Evolutionary conservation across 1,284 basidiomycete species (phyloP).

Genomic region (Rhizopogon parksii): DNA sequence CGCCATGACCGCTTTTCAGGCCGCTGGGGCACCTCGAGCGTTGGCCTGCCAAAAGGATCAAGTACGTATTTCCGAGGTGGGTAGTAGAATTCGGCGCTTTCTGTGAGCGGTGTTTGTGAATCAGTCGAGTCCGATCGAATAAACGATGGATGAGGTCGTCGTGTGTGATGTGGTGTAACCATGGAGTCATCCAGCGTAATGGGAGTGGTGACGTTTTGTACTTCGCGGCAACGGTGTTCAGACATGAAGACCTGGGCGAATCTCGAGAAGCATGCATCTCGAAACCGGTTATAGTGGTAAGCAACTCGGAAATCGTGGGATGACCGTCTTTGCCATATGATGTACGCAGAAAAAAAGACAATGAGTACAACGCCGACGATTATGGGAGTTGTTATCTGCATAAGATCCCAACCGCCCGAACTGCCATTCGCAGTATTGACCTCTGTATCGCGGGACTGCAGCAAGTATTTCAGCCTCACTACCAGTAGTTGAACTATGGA

Average conservation of each 20-base stretch:
- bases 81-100: background rate
- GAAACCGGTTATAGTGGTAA: constrained; percentile 12
- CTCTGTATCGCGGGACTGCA: constrained; percentile 13
- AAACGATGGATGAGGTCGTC: constrained; percentile 8
- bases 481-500: background rate
- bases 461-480: background rate
- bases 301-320: background rate
- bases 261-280: constrained; percentile 11
- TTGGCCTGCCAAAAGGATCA: background rate
- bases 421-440: background rate
- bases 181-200: constrained; percentile 23
- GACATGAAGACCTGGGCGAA: constrained; percentile 15
- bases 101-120: constrained; percentile 23
- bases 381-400: constrained; percentile 31
- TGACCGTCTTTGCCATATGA: constrained; percentile 18
- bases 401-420: constrained; percentile 19
- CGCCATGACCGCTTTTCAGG: constrained; percentile 11
- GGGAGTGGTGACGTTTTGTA: constrained; percentile 10
- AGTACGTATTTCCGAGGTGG: background rate
- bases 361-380: constrained; percentile 24
- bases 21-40: constrained; percentile 4
- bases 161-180: constrained; percentile 1
- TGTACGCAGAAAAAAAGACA: constrained; percentile 16
- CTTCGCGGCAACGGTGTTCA: constrained; percentile 10
- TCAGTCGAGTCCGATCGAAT: constrained; percentile 21